Evolutionary conservation across 495 filamentous ascomycete genomes (phyloP), one percentile per base, ranked within the genome.

Genomic region (Hypomontagnella submonticulosa): DNA sequence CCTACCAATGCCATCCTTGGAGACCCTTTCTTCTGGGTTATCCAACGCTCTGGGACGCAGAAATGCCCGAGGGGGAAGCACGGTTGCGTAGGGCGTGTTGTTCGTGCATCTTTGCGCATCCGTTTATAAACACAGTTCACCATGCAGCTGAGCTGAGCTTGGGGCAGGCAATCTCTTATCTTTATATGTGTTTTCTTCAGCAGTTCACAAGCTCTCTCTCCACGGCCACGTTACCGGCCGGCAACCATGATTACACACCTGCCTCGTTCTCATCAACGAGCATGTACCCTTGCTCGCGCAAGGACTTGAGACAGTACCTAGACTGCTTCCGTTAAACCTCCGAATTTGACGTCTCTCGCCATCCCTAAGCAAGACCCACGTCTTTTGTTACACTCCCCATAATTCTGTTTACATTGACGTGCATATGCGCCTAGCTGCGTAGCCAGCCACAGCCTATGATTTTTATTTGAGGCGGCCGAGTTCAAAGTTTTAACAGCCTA

Each of bases 321-420:
- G 54, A 42, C 65, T 44, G 58, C 52, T 49, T 68, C 47, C 59
- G 65, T 68, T 55, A 59, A 68, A 50, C 49, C 50, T 59, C 59
- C 59, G 59, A 60, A 47, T 54, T 68, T 63, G 64, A 67, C 57
- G 23, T 67, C 51, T 61, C 49, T 66, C 27, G 34, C 59, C 54
- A 56, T 58, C 49, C 19, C n/a, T 46, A 63, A 34, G 19, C 2
- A 27, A n/a, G 54, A 48, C 54, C 59, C 59, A 59, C 51, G 54
- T 55, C 38, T 55, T 33, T 32, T 34, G 46, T 55, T 52, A 50
- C 54, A 53, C 57, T 58, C 58, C 54, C 58, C 58, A 67, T 67
- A 58, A 66, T 63, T 58, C 23, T 63, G 53, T 68, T 68, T 63
- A 63, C 59, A 48, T 54, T 63, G 65, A 68, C 65, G 65, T 63